Evolutionary conservation across 2,329 filamentous ascomycete species (phyloP), one percentile per base, ranked within the genome.

Genomic region (Pseudopithomyces chartarum): DNA sequence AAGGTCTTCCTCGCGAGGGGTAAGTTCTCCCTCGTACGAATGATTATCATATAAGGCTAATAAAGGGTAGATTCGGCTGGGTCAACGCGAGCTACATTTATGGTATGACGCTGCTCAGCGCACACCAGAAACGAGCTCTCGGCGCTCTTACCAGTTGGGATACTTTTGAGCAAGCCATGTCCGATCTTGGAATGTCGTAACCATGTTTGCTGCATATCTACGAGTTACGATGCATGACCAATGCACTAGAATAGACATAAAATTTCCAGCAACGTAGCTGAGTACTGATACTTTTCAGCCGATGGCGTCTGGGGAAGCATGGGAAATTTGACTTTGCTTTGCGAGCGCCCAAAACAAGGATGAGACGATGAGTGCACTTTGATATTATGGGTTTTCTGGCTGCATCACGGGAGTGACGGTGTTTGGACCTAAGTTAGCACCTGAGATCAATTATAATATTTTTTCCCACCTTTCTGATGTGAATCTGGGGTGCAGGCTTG

Each of bases 51-150:
- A 50, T 17, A 6, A 43, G 57, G 55, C 73, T 78, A 67, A 77
- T 54, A 19, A 2, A 3, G 6, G 17, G 11, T 53, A 97, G 94
- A 56, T 99, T 99, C 73, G 95, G 94, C 51, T 99, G 95, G 95
- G 95, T 98, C 70, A 99, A 99, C 73, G 94, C 95, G 69, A 97
- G 93, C 74, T 99, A 96, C 74, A 90, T 98, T 55, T 96, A 96
- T 71, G 95, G 94, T 39, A 82, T 98, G 58, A 89, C 93, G 64
- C 90, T 97, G 65, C 84, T 97, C 58, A 93, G 90, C 67, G 90
- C 91, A 32, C 92, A 97, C 77, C 93, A 95, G 87, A 87, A 89
- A 74, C 90, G 93, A 67, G 92, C 94, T 0, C 82, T 99, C 38
- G 94, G 93, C 55, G 90, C 92, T 6, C 82, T 96, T 65, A 97